Evolutionary conservation across 2,329 filamentous ascomycete genomes (phyloP).

Genomic region (Aspergillus glaucus): DNA sequence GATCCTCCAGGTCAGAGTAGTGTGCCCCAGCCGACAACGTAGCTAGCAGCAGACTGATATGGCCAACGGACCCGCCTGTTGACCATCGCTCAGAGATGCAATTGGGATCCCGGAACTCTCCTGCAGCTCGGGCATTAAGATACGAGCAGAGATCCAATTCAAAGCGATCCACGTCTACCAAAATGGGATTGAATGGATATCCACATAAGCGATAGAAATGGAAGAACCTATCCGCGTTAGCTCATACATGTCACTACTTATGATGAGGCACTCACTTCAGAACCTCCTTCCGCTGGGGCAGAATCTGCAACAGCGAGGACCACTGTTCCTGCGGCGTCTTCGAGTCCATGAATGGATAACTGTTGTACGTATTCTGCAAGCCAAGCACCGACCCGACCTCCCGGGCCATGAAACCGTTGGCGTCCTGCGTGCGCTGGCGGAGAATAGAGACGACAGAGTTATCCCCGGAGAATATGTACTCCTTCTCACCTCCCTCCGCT

Average conservation of each 20-base stretch:
- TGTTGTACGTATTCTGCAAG: constrained; percentile 24
- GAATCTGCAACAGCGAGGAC: constrained; percentile 16
- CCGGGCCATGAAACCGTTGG: constrained; percentile 19
- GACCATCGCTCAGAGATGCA: constrained; percentile 19
- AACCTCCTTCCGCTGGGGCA: constrained; percentile 20
- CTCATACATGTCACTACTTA: not conserved
- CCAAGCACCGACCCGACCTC: constrained; percentile 26
- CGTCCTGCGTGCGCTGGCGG: constrained; percentile 19
- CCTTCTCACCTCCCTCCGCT: constrained; percentile 6
- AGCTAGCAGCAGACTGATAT: constrained; percentile 24
- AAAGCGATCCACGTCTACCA: constrained; percentile 25
- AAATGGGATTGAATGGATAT: constrained; percentile 27
- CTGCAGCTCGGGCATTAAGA: constrained; percentile 18
- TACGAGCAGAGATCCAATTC: constrained; percentile 25
- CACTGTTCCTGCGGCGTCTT: constrained; percentile 21
- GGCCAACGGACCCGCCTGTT: constrained; percentile 19
- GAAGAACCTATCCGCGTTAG: constrained; percentile 18
- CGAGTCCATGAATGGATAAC: constrained; percentile 25
- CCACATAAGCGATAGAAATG: constrained; percentile 23
- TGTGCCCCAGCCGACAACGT: constrained; percentile 25
- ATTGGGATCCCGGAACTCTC: constrained; percentile 14
- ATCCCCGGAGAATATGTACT: constrained; percentile 25
- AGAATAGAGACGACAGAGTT: constrained; percentile 27
- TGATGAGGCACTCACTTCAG: constrained; percentile 15
- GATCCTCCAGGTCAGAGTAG: constrained; percentile 24